phyloP scores from a whole-genome alignment of 192 early-diverging fungal genomes.

The Radiomyces spectabilis region DNA sequence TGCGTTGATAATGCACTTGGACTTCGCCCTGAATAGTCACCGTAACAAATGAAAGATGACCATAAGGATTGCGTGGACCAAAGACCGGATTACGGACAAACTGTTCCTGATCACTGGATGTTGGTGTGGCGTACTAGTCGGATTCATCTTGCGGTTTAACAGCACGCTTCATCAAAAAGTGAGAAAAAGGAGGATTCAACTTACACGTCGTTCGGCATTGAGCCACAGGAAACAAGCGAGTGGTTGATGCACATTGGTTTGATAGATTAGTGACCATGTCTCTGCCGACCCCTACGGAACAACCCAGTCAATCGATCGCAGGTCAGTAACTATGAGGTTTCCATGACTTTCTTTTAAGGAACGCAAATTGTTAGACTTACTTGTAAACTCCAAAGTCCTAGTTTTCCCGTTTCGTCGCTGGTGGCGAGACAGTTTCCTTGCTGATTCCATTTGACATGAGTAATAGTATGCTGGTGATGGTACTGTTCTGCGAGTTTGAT shows the following conservation, averaged over 20 bases:
- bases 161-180: no score
- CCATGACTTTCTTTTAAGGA: no score
- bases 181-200: not conserved
- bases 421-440: conserved; percentile 20
- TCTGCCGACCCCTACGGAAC: conserved; percentile 10
- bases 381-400: conserved; percentile 24
- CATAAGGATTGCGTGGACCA: conserved; percentile 28
- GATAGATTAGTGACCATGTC: conserved; percentile 9
- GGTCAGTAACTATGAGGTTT: no score
- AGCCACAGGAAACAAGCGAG: conserved; percentile 24
- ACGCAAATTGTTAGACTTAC: conserved; percentile 7
- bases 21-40: conserved; percentile 28
- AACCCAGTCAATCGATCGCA: no score
- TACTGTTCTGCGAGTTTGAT: conserved; percentile 11
- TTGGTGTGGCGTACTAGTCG: conserved; percentile 2
- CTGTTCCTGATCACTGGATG: not conserved
- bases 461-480: conserved; percentile 21
- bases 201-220: conserved; percentile 22
- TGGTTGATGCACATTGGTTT: conserved; percentile 22
- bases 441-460: conserved; percentile 29
- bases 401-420: conserved; percentile 25
- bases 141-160: no score
- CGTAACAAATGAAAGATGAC: conserved; percentile 21
- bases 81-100: conserved; percentile 1
- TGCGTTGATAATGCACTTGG: conserved; percentile 27